These are phyloP conservation scores for Ettlia oleoabundans DNA, from an alignment of 139 green algal species.

Conservation along the genomic window DNA sequence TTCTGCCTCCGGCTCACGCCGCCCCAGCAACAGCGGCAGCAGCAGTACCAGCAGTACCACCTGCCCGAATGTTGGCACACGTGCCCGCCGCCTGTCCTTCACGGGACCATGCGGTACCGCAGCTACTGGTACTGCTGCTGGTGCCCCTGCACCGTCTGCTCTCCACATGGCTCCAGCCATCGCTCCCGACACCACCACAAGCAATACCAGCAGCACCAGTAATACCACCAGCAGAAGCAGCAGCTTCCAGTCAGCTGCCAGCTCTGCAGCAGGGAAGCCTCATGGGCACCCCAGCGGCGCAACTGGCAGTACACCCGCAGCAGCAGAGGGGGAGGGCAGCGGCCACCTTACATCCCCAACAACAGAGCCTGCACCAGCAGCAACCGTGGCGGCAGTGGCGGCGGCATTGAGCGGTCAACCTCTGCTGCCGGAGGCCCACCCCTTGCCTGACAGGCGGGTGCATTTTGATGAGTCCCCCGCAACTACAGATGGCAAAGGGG, in stretches of 20 bases:
- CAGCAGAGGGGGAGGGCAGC: not conserved
- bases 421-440: not conserved
- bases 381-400: not conserved
- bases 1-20: not conserved
- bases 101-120: not conserved
- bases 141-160: no score
- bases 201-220: not conserved
- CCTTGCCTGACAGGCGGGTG: not conserved
- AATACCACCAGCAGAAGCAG: not conserved
- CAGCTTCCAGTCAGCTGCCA: not conserved
- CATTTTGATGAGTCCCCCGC: slow-evolving; percentile 3
- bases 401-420: not conserved
- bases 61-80: not conserved
- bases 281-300: no score
- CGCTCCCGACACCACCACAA: not conserved
- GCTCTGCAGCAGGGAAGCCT: not conserved
- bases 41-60: not conserved
- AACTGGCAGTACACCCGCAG: not conserved
- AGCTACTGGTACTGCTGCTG: no score
- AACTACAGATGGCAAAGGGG: not conserved
- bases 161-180: no score
- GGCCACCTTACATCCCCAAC: not conserved
- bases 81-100: not conserved
- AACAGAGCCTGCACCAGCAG: not conserved
- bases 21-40: not conserved